A percentile compares a stretch with the other conserved stretches of the same genome.
These are phyloP conservation scores for Besnoitia besnoiti DNA, from an alignment of 169 alveolate genomes.

Conservation along the genomic window DNA sequence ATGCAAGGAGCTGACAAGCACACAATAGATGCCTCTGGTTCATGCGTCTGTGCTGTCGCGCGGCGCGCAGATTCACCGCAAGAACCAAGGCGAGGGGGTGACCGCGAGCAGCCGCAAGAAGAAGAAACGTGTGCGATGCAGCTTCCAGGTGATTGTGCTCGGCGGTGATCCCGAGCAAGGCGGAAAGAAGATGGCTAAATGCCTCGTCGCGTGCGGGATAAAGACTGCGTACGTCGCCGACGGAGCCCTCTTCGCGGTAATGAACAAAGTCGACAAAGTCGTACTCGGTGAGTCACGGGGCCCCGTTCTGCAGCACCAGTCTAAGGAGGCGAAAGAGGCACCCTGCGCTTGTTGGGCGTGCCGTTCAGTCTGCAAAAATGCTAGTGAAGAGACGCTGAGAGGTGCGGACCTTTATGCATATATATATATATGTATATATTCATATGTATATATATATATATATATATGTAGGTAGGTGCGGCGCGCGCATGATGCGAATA, in stretches of 20 bases:
- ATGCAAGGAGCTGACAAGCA: not conserved
- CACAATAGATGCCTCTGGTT: too few relatives aligned
- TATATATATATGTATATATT: not conserved
- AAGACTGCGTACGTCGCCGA: slow-evolving; percentile 34
- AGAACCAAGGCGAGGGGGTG: slow-evolving; percentile 3
- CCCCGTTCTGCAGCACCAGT: too few relatives aligned
- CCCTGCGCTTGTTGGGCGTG: too few relatives aligned
- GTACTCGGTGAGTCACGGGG: slow-evolving; percentile 13
- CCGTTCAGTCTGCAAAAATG: not conserved
- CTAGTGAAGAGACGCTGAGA: not conserved
- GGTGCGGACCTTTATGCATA: not conserved
- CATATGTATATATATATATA: not conserved
- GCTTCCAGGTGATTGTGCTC: slow-evolving; percentile 36
- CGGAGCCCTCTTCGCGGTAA: slow-evolving; percentile 40
- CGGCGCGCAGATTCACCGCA: slow-evolving; percentile 3
- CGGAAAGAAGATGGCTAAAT: slow-evolving; percentile 31
- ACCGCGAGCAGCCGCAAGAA: not conserved
- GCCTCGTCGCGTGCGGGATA: slow-evolving; percentile 1
- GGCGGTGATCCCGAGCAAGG: slow-evolving; percentile 49
- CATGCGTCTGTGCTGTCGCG: too few relatives aligned
- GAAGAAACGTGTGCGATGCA: slow-evolving; percentile 19
- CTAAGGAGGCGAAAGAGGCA: too few relatives aligned
- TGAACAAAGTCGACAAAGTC: slow-evolving; percentile 38
- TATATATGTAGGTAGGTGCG: not conserved
- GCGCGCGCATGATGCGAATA: not conserved